Base-by-base conservation (phyloP, 805 yeast species). In the Kluyveromyces dobzhanskii region DNA sequence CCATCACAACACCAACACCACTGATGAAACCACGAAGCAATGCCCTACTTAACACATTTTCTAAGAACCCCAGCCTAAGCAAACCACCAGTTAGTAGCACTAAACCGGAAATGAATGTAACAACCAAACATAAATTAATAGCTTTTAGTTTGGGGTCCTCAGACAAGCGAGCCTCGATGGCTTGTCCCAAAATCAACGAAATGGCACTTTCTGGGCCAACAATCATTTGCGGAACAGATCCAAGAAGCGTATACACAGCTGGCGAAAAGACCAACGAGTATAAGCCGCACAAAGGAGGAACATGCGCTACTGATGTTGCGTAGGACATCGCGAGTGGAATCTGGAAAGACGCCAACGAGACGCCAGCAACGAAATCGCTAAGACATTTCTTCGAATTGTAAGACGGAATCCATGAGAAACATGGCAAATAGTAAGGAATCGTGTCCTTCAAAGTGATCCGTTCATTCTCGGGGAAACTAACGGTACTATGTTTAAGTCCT, bases 141-240 rank as follows among this genome's bases (percentile, higher is more conserved):
- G 76, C 65, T 32, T 64, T 64, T 10, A 74, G 49, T 18, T 59
- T 63, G 10, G 50, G 63, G 43, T 64, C 62, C 47, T 65, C 76
- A 17, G 64, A 68, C 17, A 69, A 49, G 33, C 69, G 56, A n/a
- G 70, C 74, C 43, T 80, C 82, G 8, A 85, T 75, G 0, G 81
- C 76, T 49, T 82, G 90, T 1, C 95, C 95, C 18, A 83, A 78
- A 11, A 87, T 77, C 49, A 88, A 66, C 0, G 94, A 84, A 7
- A 85, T 77, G 0, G 95, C 88, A 14, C 90, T 88, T 57, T 87
- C 94, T 1, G 96, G 95, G 0, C 95, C 95, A 14, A 87, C 94
- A 29, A 86, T 78, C 81, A 87, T 76, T 43, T 80, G 80, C 0
- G 95, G 95, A 1, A 86, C 94, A 0, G 92, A 75, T 0, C 96